Evolutionary conservation across 306 rosid genomes (phyloP).

Genomic region (Vigna reflexopilosa): DNA sequence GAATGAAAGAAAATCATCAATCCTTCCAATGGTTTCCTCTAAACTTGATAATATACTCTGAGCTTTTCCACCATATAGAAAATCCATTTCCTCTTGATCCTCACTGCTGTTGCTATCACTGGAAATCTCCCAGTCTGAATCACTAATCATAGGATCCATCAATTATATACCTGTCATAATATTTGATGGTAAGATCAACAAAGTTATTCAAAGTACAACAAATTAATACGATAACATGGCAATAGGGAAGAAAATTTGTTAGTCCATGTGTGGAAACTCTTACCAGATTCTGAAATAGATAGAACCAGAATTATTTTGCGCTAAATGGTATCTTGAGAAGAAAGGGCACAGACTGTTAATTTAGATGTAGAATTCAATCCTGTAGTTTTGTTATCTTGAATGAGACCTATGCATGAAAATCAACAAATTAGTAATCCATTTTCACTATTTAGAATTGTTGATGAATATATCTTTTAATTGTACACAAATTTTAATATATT

Average conservation of each 20-base stretch:
- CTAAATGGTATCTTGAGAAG: constrained; percentile 31
- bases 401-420: background rate
- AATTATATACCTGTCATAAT: constrained; percentile 59
- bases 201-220: constrained; percentile 21
- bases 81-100: constrained; percentile 80
- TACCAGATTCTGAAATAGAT: constrained; percentile 44
- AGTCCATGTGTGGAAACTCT: constrained; percentile 36
- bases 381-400: background rate
- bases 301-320: constrained; percentile 41
- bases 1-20: constrained; percentile 89
- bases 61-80: constrained; percentile 79
- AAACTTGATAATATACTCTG: constrained; percentile 81
- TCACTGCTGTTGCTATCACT: constrained; percentile 82
- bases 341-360: constrained; percentile 31
- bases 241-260: constrained; percentile 31
- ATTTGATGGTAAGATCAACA: constrained; percentile 24
- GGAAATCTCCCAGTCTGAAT: constrained; percentile 90
- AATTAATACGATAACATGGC: background rate
- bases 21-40: constrained; percentile 85
- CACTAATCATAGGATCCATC: constrained; percentile 69
- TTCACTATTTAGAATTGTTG: constrained; percentile 24
- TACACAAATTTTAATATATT: constrained; percentile 23
- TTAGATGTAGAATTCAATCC: background rate
- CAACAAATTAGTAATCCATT: constrained; percentile 7
- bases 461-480: background rate